Percentiles rank a stretch among this genome's conserved stretches.
Evolutionary conservation across 495 filamentous ascomycete genomes (phyloP).

Genomic region (Aspergillus indologenus): DNA sequence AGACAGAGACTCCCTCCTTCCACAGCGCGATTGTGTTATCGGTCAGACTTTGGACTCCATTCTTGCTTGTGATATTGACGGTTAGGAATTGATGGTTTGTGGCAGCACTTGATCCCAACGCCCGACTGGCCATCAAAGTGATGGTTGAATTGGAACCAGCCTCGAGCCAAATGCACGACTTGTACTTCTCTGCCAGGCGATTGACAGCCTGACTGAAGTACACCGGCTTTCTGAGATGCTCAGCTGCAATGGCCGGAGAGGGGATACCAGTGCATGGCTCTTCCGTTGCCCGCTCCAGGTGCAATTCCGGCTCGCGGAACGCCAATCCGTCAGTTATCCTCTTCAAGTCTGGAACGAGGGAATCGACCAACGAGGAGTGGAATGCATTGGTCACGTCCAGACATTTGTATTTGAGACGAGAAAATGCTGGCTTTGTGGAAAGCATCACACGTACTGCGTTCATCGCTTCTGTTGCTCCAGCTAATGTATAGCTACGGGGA

Average conservation of each 20-base stretch:
- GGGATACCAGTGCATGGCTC: slow-evolving; percentile 29
- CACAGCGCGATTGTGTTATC: slow-evolving; percentile 47
- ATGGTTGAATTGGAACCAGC: slow-evolving; percentile 50
- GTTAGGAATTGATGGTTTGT: slow-evolving; percentile 35
- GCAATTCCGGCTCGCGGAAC: slow-evolving; percentile 32
- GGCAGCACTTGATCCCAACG: slow-evolving; percentile 14
- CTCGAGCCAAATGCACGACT: slow-evolving; percentile 45
- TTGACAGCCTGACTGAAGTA: slow-evolving; percentile 49
- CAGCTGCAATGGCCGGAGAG: slow-evolving; percentile 35
- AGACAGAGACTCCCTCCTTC: slow-evolving; percentile 36
- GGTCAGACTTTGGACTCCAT: slow-evolving; percentile 28
- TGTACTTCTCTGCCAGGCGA: slow-evolving; percentile 35
- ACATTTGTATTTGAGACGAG: slow-evolving; percentile 32
- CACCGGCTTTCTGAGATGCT: slow-evolving; percentile 51
- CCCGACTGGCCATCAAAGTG: slow-evolving; percentile 40
- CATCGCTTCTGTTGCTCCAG: slow-evolving; percentile 37
- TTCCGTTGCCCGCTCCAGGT: slow-evolving; percentile 32
- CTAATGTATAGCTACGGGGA: slow-evolving; percentile 43
- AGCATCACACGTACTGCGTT: slow-evolving; percentile 19
- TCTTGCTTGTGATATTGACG: slow-evolving; percentile 37
- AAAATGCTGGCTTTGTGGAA: slow-evolving; percentile 3
- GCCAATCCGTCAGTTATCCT: slow-evolving; percentile 22
- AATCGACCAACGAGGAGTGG: slow-evolving; percentile 47
- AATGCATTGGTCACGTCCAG: slow-evolving; percentile 52
- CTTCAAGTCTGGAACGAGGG: slow-evolving; percentile 30